Evolutionary conservation across 163 green algal genomes (phyloP).

Genomic region (Coccomyxa subellipsoidea): DNA sequence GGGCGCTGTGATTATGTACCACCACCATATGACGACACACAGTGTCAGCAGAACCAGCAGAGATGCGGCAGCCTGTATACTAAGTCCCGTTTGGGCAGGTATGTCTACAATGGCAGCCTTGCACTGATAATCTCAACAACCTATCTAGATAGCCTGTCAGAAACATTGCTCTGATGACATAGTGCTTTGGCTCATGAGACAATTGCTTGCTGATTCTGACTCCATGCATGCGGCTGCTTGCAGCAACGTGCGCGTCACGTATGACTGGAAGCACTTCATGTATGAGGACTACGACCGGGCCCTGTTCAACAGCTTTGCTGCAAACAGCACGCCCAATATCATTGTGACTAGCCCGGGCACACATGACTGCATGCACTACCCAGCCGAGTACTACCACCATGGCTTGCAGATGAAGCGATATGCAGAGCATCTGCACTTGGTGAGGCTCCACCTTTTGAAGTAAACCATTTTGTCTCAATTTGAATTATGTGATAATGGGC

Average conservation of each 20-base stretch:
- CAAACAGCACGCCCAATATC: neutral
- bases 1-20: constrained; percentile 2
- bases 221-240: neutral
- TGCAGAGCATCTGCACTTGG: neutral
- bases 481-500: too few species aligned
- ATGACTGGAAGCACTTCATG: constrained; percentile 9
- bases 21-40: neutral
- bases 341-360: neutral
- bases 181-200: too few species aligned
- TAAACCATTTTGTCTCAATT: too few species aligned
- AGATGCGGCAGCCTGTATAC: neutral
- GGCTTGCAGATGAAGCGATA: neutral
- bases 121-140: too few species aligned
- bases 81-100: neutral
- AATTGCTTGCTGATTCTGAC: neutral
- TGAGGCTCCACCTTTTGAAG: neutral
- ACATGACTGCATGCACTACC: constrained; percentile 2
- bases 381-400: neutral
- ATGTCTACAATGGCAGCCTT: neutral
- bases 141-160: too few species aligned
- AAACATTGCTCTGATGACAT: too few species aligned
- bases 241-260: neutral
- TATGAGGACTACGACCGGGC: constrained; percentile 5
- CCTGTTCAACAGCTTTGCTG: neutral
- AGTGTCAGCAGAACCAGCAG: neutral